Percentiles rank a stretch among this genome's conserved stretches.
Conservation (phyloP, 106 monocot genomes). For the Platanthera guangdongensis region DNA sequence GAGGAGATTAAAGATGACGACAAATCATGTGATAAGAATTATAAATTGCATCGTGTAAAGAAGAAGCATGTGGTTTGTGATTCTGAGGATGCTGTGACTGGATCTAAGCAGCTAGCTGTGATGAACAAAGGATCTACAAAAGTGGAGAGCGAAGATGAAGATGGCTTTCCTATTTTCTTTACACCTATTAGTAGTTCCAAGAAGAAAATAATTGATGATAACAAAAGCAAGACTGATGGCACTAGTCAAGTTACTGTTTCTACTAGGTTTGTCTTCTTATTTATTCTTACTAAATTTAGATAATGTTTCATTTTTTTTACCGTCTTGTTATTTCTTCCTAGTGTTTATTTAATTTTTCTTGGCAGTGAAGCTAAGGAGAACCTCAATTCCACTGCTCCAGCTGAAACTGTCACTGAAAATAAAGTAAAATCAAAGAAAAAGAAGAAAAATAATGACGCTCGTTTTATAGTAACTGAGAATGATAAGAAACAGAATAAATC, state of each 20-base stretch:
- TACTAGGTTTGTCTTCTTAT: conserved; percentile 22
- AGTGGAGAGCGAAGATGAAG: conserved; percentile 87
- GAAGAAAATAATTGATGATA: conserved; percentile 10
- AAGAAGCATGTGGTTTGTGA: conserved; percentile 41
- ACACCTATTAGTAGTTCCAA: conserved; percentile 11
- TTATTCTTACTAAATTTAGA: neutral
- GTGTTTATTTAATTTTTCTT: neutral
- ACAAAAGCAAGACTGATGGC: conserved; percentile 20
- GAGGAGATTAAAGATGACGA: conserved; percentile 83
- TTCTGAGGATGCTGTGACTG: conserved; percentile 32
- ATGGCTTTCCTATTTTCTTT: conserved; percentile 76
- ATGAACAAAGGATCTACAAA: conserved; percentile 11
- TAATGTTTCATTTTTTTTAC: neutral
- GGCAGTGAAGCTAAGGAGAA: conserved; percentile 11
- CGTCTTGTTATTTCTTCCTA: neutral
- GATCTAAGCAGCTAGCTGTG: conserved; percentile 33
- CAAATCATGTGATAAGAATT: conserved; percentile 31
- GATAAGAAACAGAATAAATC: conserved; percentile 25
- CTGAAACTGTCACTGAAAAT: conserved; percentile 6
- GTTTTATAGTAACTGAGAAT: conserved; percentile 12
- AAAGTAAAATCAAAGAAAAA: conserved; percentile 37
- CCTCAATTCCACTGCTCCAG: neutral
- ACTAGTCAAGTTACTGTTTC: conserved; percentile 9
- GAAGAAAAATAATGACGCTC: conserved; percentile 18
- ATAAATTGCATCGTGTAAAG: conserved; percentile 20